These are phyloP conservation scores for Pelargonium australe DNA, from an alignment of 441 rosid genomes.

Conservation along the genomic window DNA sequence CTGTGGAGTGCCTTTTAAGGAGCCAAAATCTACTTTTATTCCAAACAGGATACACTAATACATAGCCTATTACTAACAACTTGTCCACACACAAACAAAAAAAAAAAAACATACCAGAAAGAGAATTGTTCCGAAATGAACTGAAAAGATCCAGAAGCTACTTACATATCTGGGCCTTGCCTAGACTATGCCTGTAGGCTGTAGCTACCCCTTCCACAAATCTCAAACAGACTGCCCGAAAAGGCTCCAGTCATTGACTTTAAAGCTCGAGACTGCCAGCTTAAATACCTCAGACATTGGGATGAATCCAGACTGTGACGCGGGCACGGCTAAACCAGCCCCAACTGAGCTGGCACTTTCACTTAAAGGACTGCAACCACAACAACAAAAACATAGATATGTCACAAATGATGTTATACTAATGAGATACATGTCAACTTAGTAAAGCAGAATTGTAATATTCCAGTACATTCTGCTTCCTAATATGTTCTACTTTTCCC, in stretches of 20 bases:
- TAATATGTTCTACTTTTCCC: too few relatives aligned
- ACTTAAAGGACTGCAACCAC: conserved; percentile 60
- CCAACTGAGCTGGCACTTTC: conserved; percentile 66
- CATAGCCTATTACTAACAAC: neutral
- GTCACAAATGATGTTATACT: neutral
- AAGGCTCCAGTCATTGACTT: conserved; percentile 70
- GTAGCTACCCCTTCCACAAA: neutral
- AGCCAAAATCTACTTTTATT: neutral
- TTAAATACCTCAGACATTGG: conserved; percentile 65
- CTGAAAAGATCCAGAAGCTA: neutral
- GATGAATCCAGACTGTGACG: conserved; percentile 49
- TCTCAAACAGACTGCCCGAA: conserved; percentile 34
- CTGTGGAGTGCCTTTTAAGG: neutral
- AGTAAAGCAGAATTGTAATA: neutral
- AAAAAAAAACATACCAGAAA: too few relatives aligned
- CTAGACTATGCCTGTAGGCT: neutral
- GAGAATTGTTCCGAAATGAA: neutral
- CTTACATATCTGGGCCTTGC: neutral
- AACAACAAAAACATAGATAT: conserved; percentile 4
- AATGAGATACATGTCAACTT: neutral
- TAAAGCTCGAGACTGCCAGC: conserved; percentile 58
- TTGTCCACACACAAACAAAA: too few relatives aligned
- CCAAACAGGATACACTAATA: neutral
- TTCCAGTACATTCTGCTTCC: neutral
- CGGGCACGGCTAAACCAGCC: conserved; percentile 61